Evolutionary conservation across 257 asterid genomes (phyloP), one percentile per base, ranked within the genome.

Genomic region (Galeopsis tetrahit): DNA sequence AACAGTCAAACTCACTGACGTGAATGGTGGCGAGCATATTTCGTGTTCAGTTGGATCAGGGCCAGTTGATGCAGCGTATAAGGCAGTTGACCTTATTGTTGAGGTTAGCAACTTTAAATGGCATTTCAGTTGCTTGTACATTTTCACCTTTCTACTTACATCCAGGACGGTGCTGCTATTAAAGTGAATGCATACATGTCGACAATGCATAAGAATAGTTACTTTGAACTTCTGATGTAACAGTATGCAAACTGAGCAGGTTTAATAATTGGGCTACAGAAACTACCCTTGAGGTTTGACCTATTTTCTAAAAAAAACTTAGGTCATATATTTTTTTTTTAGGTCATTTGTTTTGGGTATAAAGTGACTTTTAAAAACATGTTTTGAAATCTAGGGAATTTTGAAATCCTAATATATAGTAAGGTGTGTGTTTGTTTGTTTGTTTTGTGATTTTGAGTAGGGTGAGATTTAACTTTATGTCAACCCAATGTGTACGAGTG

Each of bases 41-140:
- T 82, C 90, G 63, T 94, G 95, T 82, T 88, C 99, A 66, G 93
- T 91, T 72, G 99, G 99, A 79, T 88, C 93, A 4, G 99, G 99
- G 68, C 99, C 99, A 2, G 97, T 94, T 74, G 98, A 91, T 82
- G 97, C 99, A 39, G 96, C 98, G 42, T 94, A 91, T 63, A 89
- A 90, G 83, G 98, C 98, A 8, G 88, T 91, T 83, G 99, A 94
- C 83, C 89, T 83, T 71, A 73, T 86, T 77, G 89, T 87, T 59
- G 85, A 94, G 98, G 99, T 94, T 38, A 38, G 84, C 42, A 76
- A 53, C 78, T 66, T 73, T 49, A 21, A 33, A 58, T 44, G 33
- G 69, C 68, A 53, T 61, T 73, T 35, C 58, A 48, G 28, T 21
- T 70, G 11, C 48, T 61, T 55, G 53, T 21, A 21, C 28, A 21